These are phyloP conservation scores for Neospora caninum DNA, from an alignment of 169 alveolate genomes.

Conservation along the genomic window DNA sequence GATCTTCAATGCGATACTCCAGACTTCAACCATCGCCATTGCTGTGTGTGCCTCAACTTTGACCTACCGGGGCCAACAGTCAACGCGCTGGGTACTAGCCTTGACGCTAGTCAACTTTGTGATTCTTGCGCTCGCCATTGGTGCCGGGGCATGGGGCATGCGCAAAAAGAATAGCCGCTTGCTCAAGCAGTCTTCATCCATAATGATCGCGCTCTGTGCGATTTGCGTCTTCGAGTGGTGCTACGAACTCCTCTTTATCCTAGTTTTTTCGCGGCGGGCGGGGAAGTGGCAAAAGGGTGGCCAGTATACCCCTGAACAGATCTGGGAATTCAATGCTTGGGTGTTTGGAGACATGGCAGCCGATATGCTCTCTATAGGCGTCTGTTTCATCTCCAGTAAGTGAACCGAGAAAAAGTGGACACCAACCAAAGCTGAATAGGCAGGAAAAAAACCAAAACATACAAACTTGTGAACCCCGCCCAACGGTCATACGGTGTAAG, in stretches of 20 bases:
- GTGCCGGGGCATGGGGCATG: not conserved
- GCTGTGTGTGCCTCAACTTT: not conserved
- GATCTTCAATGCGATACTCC: conserved; percentile 1
- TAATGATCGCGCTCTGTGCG: conserved; percentile 1
- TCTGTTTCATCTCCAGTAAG: conserved; percentile 23
- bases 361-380: not conserved
- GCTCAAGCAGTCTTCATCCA: conserved; percentile 10
- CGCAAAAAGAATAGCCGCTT: not conserved
- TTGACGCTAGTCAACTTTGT: not conserved
- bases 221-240: not conserved
- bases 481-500: too few species aligned
- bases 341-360: not conserved
- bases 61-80: not conserved
- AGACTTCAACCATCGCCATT: not conserved
- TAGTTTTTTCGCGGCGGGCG: not conserved
- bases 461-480: too few species aligned
- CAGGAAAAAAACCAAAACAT: too few species aligned
- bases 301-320: conserved; percentile 14
- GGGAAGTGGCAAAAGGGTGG: conserved; percentile 45
- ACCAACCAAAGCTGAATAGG: too few species aligned
- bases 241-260: conserved; percentile 15
- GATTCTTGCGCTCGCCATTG: conserved; percentile 2
- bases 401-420: too few species aligned
- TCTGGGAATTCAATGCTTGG: conserved; percentile 19
- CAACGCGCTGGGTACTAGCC: not conserved